Evolutionary conservation across 805 yeast genomes (phyloP).

Genomic region (Myxozyma melibiosi): DNA sequence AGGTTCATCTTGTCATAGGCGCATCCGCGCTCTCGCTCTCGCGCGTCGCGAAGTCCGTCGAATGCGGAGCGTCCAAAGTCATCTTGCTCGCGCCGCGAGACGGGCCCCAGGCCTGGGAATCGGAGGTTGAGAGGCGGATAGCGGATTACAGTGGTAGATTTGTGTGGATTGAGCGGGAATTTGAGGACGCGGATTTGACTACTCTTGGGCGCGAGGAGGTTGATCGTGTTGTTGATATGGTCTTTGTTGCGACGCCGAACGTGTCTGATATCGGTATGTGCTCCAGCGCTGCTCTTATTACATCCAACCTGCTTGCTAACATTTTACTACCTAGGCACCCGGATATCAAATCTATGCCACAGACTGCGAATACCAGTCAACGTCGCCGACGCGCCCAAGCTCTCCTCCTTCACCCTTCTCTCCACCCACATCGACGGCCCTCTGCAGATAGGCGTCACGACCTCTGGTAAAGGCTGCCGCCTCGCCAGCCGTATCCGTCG

Average conservation of each 20-base stretch:
- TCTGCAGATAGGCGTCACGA: constrained; percentile 80
- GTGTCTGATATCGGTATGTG: constrained; percentile 9
- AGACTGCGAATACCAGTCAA: constrained; percentile 78
- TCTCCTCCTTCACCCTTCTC: constrained; percentile 73
- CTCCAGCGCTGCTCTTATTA: not conserved
- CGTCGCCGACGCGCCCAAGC: constrained; percentile 69
- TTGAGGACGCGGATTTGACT: constrained; percentile 51
- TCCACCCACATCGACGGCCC: constrained; percentile 72
- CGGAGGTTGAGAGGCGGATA: constrained; percentile 4
- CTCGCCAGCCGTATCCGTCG: constrained; percentile 78
- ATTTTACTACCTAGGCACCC: constrained; percentile 39
- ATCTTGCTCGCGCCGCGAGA: constrained; percentile 17
- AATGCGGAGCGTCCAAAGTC: constrained; percentile 26
- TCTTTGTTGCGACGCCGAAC: constrained; percentile 59
- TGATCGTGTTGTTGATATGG: constrained; percentile 68
- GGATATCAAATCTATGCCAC: constrained; percentile 56
- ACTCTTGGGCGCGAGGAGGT: constrained; percentile 65
- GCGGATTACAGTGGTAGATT: not conserved
- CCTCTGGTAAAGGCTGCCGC: constrained; percentile 88
- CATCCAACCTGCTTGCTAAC: not conserved
- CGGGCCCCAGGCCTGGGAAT: constrained; percentile 6
- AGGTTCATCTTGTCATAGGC: constrained; percentile 32
- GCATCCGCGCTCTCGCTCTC: constrained; percentile 29
- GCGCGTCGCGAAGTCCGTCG: constrained; percentile 26
- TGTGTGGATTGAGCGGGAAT: constrained; percentile 42